A percentile compares a stretch with the other conserved stretches of the same genome.
Evolutionary conservation across 805 yeast species (phyloP).

Genomic region (Lachancea fermentati): DNA sequence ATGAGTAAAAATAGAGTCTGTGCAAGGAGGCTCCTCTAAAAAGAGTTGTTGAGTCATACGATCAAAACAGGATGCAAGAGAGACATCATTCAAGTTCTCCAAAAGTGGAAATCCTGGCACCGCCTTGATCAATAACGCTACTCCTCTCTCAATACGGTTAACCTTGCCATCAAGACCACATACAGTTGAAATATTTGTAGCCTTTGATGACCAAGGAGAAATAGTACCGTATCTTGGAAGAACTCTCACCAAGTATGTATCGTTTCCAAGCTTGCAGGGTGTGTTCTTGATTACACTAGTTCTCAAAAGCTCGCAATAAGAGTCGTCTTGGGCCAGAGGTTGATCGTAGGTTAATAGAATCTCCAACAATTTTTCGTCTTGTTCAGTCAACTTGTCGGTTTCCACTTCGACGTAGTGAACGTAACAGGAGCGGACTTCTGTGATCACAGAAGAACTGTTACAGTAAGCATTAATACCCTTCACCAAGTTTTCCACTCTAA

Average conservation of each 20-base stretch:
- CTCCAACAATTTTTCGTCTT: conserved; percentile 46
- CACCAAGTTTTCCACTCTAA: conserved; percentile 70
- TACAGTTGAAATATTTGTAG: conserved; percentile 86
- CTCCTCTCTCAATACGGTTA: conserved; percentile 87
- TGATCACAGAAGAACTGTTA: conserved; percentile 55
- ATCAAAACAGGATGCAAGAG: conserved; percentile 72
- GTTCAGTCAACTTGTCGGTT: conserved; percentile 33
- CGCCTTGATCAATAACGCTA: conserved; percentile 65
- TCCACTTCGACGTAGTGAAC: conserved; percentile 72
- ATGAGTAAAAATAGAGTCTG: conserved; percentile 67
- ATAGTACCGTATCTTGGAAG: conserved; percentile 94
- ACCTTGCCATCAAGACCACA: conserved; percentile 72
- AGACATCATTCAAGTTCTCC: conserved; percentile 47
- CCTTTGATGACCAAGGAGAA: conserved; percentile 99
- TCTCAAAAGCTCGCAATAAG: conserved; percentile 20
- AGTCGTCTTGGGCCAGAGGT: conserved; percentile 49
- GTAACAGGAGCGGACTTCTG: conserved; percentile 65
- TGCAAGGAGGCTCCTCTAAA: conserved; percentile 54
- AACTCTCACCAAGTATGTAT: conserved; percentile 60
- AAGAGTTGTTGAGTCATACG: conserved; percentile 87
- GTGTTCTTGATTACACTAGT: conserved; percentile 27
- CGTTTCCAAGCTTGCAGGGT: conserved; percentile 31
- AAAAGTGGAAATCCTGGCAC: conserved; percentile 65
- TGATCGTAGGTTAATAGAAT: conserved; percentile 70
- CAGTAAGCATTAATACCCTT: conserved; percentile 68